phyloP scores from a whole-genome alignment of 257 asterid species.

The Linderniella brevidens region DNA sequence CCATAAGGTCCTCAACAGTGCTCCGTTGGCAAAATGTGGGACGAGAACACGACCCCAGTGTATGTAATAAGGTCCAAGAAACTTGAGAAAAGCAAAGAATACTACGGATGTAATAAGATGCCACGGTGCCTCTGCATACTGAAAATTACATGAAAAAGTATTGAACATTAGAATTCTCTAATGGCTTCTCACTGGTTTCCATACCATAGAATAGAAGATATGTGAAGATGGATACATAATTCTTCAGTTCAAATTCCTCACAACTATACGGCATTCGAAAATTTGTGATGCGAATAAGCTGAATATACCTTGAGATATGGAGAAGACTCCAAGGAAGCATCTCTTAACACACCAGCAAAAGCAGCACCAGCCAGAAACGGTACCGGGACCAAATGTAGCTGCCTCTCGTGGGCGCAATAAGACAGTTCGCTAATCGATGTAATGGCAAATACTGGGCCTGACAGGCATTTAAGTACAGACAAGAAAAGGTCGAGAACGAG shows the following conservation, averaged over 20 bases:
- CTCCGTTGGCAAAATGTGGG: slow-evolving; percentile 88
- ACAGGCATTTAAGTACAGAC: slow-evolving; percentile 42
- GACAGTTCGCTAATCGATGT: slow-evolving; percentile 77
- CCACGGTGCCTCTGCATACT: slow-evolving; percentile 84
- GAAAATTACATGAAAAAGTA: slow-evolving; percentile 9
- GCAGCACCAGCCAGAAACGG: slow-evolving; percentile 64
- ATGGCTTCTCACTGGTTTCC: no score
- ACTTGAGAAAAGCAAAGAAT: slow-evolving; percentile 54
- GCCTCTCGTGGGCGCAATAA: slow-evolving; percentile 87
- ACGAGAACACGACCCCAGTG: slow-evolving; percentile 85
- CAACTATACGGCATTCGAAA: neutral
- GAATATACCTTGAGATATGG: slow-evolving; percentile 52
- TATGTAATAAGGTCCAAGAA: slow-evolving; percentile 88
- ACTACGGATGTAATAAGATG: slow-evolving; percentile 43
- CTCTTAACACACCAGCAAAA: slow-evolving; percentile 47
- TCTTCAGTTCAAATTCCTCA: neutral
- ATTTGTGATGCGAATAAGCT: neutral
- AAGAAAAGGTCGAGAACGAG: slow-evolving; percentile 48
- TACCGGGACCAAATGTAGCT: slow-evolving; percentile 44
- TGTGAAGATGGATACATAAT: neutral
- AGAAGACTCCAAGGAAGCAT: slow-evolving; percentile 63
- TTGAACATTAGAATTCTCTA: no score
- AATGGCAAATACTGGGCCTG: slow-evolving; percentile 40
- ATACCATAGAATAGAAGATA: no score
- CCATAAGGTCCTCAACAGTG: slow-evolving; percentile 63